Conservation (phyloP, 768 basidiomycete species). For the Wakefieldia striispora region DNA sequence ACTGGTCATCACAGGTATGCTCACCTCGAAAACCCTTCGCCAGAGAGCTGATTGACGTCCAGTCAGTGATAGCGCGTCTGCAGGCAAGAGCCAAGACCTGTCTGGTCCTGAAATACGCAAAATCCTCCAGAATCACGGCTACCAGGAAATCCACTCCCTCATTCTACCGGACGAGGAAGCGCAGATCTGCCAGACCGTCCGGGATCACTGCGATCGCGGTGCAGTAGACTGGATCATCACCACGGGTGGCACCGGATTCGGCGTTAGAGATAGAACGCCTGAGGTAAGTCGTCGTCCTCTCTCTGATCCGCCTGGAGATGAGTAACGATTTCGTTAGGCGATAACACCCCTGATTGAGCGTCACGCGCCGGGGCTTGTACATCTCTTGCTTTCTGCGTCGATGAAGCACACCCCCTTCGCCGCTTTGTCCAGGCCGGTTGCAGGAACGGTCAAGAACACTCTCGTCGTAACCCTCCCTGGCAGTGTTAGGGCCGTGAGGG, state of each 20-base stretch:
- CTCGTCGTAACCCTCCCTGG: constrained; percentile 83
- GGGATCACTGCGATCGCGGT: constrained; percentile 42
- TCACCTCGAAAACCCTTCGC: not conserved
- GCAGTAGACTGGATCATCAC: constrained; percentile 75
- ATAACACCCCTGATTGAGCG: constrained; percentile 64
- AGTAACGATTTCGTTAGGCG: constrained; percentile 39
- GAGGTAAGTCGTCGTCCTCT: constrained; percentile 49
- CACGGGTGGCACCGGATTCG: constrained; percentile 88
- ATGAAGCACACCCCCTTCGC: constrained; percentile 75
- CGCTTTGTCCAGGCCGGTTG: constrained; percentile 79
- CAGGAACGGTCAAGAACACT: constrained; percentile 64
- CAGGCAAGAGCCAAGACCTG: constrained; percentile 48
- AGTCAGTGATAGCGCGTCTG: constrained; percentile 71
- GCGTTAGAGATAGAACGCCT: constrained; percentile 75
- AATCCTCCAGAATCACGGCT: constrained; percentile 41
- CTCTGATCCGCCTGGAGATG: too few species aligned
- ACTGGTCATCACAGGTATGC: constrained; percentile 29
- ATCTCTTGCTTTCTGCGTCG: constrained; percentile 67
- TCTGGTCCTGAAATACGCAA: constrained; percentile 65
- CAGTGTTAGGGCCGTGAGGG: constrained; percentile 80
- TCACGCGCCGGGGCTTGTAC: constrained; percentile 67
- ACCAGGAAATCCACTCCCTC: constrained; percentile 33
- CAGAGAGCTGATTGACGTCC: constrained; percentile 1
- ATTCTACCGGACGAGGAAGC: constrained; percentile 69
- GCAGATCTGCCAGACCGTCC: constrained; percentile 48